These are phyloP conservation scores for Didymella exigua DNA, from an alignment of 2,329 filamentous ascomycete species.

Conservation along the genomic window DNA sequence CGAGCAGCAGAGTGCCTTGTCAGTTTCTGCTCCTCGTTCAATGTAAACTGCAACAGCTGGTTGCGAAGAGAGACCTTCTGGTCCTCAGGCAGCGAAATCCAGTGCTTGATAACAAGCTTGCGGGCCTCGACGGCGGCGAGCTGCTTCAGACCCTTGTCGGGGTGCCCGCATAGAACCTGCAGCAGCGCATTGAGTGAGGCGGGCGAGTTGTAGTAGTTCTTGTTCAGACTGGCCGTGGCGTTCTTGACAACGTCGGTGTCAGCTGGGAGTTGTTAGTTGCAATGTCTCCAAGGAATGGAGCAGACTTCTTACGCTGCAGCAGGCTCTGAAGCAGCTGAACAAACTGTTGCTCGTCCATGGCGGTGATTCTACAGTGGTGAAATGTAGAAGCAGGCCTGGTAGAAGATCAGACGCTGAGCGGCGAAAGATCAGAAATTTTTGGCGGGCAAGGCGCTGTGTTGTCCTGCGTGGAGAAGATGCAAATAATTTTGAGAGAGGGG, in stretches of 20 bases:
- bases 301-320: slow-evolving; percentile 73
- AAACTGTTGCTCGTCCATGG: slow-evolving; percentile 83
- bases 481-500: slow-evolving; percentile 9
- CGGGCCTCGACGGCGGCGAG: slow-evolving; percentile 89
- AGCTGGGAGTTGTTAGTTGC: slow-evolving; percentile 62
- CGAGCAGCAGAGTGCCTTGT: slow-evolving; percentile 87
- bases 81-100: slow-evolving; percentile 72
- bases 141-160: slow-evolving; percentile 75
- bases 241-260: slow-evolving; percentile 78
- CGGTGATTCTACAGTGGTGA: slow-evolving; percentile 29
- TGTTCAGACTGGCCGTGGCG: slow-evolving; percentile 87
- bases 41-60: slow-evolving; percentile 80
- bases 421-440: slow-evolving; percentile 29
- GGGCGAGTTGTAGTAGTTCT: slow-evolving; percentile 88
- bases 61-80: slow-evolving; percentile 82
- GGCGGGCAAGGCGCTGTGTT: slow-evolving; percentile 23
- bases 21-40: slow-evolving; percentile 77
- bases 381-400: slow-evolving; percentile 30
- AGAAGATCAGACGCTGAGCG: slow-evolving; percentile 28
- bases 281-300: not conserved
- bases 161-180: slow-evolving; percentile 83
- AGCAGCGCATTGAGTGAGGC: slow-evolving; percentile 84
- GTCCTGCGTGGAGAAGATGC: slow-evolving; percentile 30
- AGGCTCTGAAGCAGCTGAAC: slow-evolving; percentile 85
- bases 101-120: slow-evolving; percentile 83